These are phyloP conservation scores for Truncatella angustata DNA, from an alignment of 2,329 filamentous ascomycete species.

Conservation along the genomic window DNA sequence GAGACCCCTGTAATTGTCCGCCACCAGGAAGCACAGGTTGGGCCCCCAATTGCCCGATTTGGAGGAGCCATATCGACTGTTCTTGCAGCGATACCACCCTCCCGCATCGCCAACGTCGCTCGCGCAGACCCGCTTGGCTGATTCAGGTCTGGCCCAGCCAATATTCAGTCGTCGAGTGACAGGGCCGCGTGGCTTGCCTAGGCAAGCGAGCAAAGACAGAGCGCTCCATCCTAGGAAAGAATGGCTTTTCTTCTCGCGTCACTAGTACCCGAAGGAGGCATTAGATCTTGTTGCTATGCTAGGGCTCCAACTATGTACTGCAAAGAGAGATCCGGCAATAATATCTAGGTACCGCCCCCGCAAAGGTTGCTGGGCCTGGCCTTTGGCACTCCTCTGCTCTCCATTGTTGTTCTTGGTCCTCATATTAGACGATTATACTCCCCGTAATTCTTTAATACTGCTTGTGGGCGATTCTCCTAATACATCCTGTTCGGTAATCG, in stretches of 20 bases:
- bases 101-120: constrained; percentile 1
- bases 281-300: background rate
- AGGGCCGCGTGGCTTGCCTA: constrained; percentile 4
- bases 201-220: background rate
- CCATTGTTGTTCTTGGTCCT: too few species aligned
- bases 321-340: too few species aligned
- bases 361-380: too few species aligned
- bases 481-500: background rate
- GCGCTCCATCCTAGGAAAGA: background rate
- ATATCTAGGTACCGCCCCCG: too few species aligned
- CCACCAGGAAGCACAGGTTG: background rate
- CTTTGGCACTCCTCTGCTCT: too few species aligned
- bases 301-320: too few species aligned
- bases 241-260: background rate
- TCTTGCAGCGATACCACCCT: constrained; percentile 9
- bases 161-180: background rate
- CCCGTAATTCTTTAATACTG: too few species aligned
- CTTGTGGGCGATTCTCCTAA: too few species aligned
- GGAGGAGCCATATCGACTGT: constrained; percentile 11
- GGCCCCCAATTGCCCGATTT: constrained; percentile 13
- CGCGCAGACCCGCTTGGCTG: background rate
- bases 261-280: background rate
- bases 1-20: background rate
- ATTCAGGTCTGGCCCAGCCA: constrained; percentile 3
- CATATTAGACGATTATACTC: too few species aligned